Conservation (phyloP, 2,329 filamentous ascomycete genomes). For the Ophiocordyceps unilateralis region DNA sequence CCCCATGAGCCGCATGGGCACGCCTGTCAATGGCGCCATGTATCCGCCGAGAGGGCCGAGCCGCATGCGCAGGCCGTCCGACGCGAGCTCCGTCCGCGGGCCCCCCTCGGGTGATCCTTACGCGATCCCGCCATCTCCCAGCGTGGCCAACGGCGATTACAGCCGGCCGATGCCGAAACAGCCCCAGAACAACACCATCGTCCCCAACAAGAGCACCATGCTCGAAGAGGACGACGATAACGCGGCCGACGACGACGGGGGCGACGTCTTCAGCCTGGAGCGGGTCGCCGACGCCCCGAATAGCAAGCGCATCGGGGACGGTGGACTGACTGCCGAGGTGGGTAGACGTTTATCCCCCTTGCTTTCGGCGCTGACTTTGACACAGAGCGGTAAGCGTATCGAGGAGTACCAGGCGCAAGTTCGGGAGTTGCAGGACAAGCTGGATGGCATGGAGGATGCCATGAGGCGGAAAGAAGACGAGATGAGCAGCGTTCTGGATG, state of each 20-base stretch:
- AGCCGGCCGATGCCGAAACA: conserved; percentile 72
- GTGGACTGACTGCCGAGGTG: conserved; percentile 20
- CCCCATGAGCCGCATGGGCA: conserved; percentile 40
- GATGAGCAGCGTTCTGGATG: conserved; percentile 39
- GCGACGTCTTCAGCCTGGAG: conserved; percentile 39
- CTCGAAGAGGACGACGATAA: conserved; percentile 81
- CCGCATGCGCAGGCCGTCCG: conserved; percentile 38
- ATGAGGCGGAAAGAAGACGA: conserved; percentile 58
- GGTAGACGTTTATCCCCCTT: conserved; percentile 2
- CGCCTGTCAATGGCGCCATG: conserved; percentile 40
- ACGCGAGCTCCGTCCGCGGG: conserved; percentile 42
- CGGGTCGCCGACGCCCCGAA: conserved; percentile 11
- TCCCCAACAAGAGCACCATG: conserved; percentile 96
- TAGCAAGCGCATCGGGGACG: conserved; percentile 10
- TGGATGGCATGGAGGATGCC: conserved; percentile 52
- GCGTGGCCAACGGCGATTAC: conserved; percentile 43
- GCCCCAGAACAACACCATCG: conserved; percentile 87
- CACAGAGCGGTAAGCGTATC: conserved; percentile 48
- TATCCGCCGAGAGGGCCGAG: conserved; percentile 34
- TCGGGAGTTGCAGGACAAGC: conserved; percentile 53
- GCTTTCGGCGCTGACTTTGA: background rate
- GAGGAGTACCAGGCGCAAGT: conserved; percentile 70
- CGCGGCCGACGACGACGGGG: conserved; percentile 22
- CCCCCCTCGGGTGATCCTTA: conserved; percentile 26
- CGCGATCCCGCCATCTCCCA: conserved; percentile 41